Evolutionary conservation across 1,284 basidiomycete species (phyloP), one percentile per base, ranked within the genome.

Genomic region (Heterobasidion parviporum): DNA sequence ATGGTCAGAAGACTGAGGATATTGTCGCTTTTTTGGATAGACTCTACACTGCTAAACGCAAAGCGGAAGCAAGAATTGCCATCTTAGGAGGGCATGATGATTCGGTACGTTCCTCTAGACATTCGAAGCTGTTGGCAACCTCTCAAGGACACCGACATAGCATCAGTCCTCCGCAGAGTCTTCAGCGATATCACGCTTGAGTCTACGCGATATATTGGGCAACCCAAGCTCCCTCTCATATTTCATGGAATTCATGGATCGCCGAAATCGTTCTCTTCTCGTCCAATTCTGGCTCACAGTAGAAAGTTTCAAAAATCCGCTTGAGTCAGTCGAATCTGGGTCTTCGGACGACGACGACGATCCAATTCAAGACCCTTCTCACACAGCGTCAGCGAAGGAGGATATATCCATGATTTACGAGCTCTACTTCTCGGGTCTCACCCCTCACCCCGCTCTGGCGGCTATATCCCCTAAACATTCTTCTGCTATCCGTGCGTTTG

Each of bases 251-350:
- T 96, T 92, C 66, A 95, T 98, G 92, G 96, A 98, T 62, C 82
- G 95, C 7, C 82, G 90, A 2, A 80, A 85, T 56, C 84, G 91
- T 34, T 89, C 93, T 14, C 68, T 92, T 8, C 81, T 94, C 3
- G 90, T 98, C 2, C 96, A 98, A 62, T 99, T 98, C 71, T 98
- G 96, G 96, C 77, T 98, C 2, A 92, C 93, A 0, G 92, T 98
- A 1, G 94, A 98, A 70, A 93, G 92, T 53, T 95, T 98, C 79
- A 98, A 98, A 72, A 92, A 96, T 62, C 96, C 96, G 0, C 75
- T 99, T 16, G 95, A 98, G 67, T 82, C 82, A 1, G 78, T 88
- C 5, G 88, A 91, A 62, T 87, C 87, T 6, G 81, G 78, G 34
- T 82, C 83, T 32, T 82, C 80, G 1, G 82, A 79, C 16, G 83